Conservation (phyloP, 805 yeast species). For the Kodamaea laetipori region DNA sequence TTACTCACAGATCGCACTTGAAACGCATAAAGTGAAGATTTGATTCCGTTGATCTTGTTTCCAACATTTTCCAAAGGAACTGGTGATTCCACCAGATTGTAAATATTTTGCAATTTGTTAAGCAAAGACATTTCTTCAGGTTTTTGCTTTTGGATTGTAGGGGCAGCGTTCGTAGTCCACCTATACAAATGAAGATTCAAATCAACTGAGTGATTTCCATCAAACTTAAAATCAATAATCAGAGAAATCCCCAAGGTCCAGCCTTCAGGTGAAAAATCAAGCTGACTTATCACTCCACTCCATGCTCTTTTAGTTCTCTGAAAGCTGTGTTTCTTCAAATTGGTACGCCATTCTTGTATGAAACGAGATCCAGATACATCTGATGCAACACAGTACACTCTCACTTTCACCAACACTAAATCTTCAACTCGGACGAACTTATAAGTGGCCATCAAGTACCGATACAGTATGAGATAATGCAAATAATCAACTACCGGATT, state of each 20-base stretch:
- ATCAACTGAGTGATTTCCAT: neutral
- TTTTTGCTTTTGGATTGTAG: neutral
- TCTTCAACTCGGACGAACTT: slow-evolving; percentile 4
- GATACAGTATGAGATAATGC: slow-evolving; percentile 44
- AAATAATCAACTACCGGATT: slow-evolving; percentile 29
- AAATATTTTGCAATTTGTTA: slow-evolving; percentile 31
- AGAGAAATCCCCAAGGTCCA: slow-evolving; percentile 30
- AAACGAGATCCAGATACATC: slow-evolving; percentile 41
- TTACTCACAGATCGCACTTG: slow-evolving; percentile 61
- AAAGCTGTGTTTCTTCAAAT: neutral
- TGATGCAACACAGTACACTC: slow-evolving; percentile 51
- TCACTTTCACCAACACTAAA: slow-evolving; percentile 27
- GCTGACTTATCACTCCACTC: slow-evolving; percentile 35
- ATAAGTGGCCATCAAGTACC: slow-evolving; percentile 49
- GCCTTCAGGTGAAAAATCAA: slow-evolving; percentile 44
- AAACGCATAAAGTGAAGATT: slow-evolving; percentile 54
- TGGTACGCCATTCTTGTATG: slow-evolving; percentile 37
- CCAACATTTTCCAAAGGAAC: slow-evolving; percentile 19
- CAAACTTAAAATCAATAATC: slow-evolving; percentile 2
- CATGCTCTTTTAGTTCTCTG: slow-evolving; percentile 32
- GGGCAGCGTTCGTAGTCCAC: slow-evolving; percentile 23
- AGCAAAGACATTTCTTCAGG: neutral
- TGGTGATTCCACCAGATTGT: slow-evolving; percentile 37
- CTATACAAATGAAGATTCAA: slow-evolving; percentile 34
- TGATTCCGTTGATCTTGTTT: slow-evolving; percentile 41